Conservation (phyloP, 2,329 filamentous ascomycete genomes). For the Diplodia mutila region DNA sequence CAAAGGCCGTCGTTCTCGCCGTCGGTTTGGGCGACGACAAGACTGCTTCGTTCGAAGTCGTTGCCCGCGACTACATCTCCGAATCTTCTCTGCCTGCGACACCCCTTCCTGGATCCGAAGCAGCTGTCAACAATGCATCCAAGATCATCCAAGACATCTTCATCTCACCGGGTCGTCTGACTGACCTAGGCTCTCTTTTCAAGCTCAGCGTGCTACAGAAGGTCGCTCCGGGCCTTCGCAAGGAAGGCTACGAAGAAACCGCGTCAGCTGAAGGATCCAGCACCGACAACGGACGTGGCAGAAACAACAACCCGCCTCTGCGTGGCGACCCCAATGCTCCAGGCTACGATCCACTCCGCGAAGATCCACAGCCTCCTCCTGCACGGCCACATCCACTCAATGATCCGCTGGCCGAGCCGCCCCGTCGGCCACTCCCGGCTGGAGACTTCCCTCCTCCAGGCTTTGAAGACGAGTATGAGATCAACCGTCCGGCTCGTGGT, state of each 20-base stretch:
- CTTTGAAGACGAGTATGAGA: slow-evolving; percentile 91
- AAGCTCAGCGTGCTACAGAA: slow-evolving; percentile 83
- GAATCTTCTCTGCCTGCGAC: slow-evolving; percentile 59
- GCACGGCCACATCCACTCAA: slow-evolving; percentile 70
- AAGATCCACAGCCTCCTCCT: slow-evolving; percentile 57
- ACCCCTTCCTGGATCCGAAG: slow-evolving; percentile 35
- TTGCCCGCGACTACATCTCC: slow-evolving; percentile 74
- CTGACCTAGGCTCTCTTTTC: slow-evolving; percentile 69
- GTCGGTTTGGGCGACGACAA: slow-evolving; percentile 79
- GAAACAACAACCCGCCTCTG: slow-evolving; percentile 45
- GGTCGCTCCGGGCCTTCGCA: slow-evolving; percentile 74
- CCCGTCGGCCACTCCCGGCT: slow-evolving; percentile 65
- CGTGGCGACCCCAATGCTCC: slow-evolving; percentile 47
- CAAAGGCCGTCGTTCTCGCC: slow-evolving; percentile 81
- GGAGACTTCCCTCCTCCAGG: slow-evolving; percentile 82
- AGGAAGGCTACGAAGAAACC: slow-evolving; percentile 75
- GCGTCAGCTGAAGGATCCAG: background rate
- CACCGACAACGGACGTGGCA: slow-evolving; percentile 46
- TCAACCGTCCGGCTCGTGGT: slow-evolving; percentile 68
- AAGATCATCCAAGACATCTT: slow-evolving; percentile 63
- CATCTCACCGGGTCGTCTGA: slow-evolving; percentile 71
- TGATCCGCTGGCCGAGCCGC: slow-evolving; percentile 67
- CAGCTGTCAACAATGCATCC: slow-evolving; percentile 50
- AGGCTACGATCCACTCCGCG: slow-evolving; percentile 39
- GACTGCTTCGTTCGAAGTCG: slow-evolving; percentile 76